Evolutionary conservation across 2,329 filamentous ascomycete species (phyloP), one percentile per base, ranked within the genome.

Genomic region (Colletotrichum orbiculare): DNA sequence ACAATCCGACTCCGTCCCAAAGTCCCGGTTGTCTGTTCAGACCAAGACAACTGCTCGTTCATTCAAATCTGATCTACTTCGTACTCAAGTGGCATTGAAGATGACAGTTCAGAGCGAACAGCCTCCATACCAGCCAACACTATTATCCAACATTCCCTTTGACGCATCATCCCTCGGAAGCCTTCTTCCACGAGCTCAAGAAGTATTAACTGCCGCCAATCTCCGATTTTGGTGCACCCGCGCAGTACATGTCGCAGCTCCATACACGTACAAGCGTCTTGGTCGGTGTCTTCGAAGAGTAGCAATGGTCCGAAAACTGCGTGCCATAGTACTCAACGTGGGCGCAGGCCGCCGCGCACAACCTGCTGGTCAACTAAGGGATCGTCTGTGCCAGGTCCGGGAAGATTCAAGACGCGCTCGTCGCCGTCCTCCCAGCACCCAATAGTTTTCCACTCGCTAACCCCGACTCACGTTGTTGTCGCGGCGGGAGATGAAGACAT

Each of bases 231-330:
- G 38, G 38, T n/a, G 61, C 49, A 12, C 56, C 61, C 11, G 35
- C 58, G 45, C 61, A 60, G 34, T 60, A 56, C 61, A 54, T 60
- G 6, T 64, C 17, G 49, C 61, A 64, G n/a, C 54, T 64, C 61
- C 61, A 64, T 4, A 17, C 15, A 33, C 55, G 61, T 25, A 55
- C 49, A 4, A 5, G 43, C 4, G 56, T 55, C 43, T 38, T 17
- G 3, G 61, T 49, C 9, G 56, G 37, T 10, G 56, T 64, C n/a
- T 42, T 43, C 2, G 49, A 64, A 39, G 43, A 60, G 33, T 54
- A 64, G 12, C 61, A 60, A n/a, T 54, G 55, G 13, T 64, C 49
- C 15, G 55, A 38, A 17, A 43, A 54, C 38, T 64, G 42, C 34
- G 61, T 60, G 6, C 55, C 61, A 38, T 60, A 64, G 43, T 50